phyloP scores from a whole-genome alignment of 805 yeast species.

The Crinitomyces ghanaensis region DNA sequence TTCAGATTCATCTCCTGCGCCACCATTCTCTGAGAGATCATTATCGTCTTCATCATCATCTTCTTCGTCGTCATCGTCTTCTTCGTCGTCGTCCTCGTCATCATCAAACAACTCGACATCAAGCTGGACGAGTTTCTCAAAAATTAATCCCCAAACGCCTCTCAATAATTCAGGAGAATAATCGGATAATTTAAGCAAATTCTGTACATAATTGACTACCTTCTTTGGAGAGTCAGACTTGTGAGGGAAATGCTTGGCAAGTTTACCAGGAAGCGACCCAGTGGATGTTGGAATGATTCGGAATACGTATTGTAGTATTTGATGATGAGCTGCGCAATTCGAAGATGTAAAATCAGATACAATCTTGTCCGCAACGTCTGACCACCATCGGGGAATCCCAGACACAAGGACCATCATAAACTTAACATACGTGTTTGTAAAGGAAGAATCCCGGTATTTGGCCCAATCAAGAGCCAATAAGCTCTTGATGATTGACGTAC shows the following conservation, averaged over 20 bases:
- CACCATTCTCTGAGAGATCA: conserved; percentile 19
- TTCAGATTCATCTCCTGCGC: conserved; percentile 21
- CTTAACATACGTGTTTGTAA: conserved; percentile 47
- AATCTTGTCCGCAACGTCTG: conserved; percentile 63
- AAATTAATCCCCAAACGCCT: conserved; percentile 66
- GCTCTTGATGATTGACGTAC: conserved; percentile 45
- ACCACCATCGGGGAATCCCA: conserved; percentile 82
- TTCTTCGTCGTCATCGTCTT: conserved; percentile 43
- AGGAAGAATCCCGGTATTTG: conserved; percentile 30
- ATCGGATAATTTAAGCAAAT: conserved; percentile 45
- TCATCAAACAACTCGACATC: conserved; percentile 91
- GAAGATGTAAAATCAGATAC: conserved; percentile 43
- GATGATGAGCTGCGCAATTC: conserved; percentile 45
- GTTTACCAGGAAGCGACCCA: conserved; percentile 44
- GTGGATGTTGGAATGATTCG: conserved; percentile 74
- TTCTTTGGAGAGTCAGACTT: conserved; percentile 48
- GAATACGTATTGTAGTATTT: conserved; percentile 50
- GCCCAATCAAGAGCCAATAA: conserved; percentile 59
- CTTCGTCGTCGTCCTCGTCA: conserved; percentile 74
- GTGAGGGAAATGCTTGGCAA: conserved; percentile 65
- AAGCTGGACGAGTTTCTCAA: conserved; percentile 71
- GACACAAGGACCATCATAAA: conserved; percentile 73
- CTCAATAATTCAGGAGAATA: conserved; percentile 71
- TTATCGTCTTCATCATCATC: conserved; percentile 26
- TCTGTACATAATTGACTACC: conserved; percentile 52